Evolutionary conservation across 1,139 yeast genomes (phyloP), one percentile per base, ranked within the genome.

Genomic region (Suhomyces choctaworum): DNA sequence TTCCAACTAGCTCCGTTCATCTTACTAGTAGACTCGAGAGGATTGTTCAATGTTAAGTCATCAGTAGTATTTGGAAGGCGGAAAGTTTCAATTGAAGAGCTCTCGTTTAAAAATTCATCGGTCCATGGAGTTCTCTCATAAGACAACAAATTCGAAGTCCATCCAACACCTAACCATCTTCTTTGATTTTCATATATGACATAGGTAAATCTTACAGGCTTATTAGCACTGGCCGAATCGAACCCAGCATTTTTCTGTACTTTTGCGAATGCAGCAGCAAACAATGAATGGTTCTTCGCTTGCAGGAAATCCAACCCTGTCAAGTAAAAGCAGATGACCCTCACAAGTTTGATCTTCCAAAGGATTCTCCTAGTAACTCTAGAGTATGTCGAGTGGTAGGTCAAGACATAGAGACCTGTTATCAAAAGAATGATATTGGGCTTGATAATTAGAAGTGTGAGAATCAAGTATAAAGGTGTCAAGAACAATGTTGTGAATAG

Each of bases 121-220:
- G 97, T 90, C 97, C 97, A 92, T 2, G 97, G 84, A 0, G 96
- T 80, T 53, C 98, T 76, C 60, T 92, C 98, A 57, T 92, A 92
- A 22, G 95, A 83, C 43, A 92, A 70, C 55, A 92, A 70, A 54
- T 89, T 89, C 7, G 94, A 72, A 0, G 98, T 90, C 98, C 98
- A 92, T 9, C 98, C 98, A 51, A 92, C 87, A 8, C 97, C 98
- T 29, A 92, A 70, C 98, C 98, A 92, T 51, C 95, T 80, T 54
- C 98, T 79, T 63, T 92, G 98, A 58, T 92, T 92, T 60, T 92
- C 98, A 60, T 82, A 89, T n/a, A 92, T 71, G 3, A 88, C 96
- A 58, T 87, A 92, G 5, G 97, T 88, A 58, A 90, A 92, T 42
- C 90, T 68, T 16, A 86, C 90, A 4, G 95, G 87, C 45, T 78